Evolutionary conservation across 495 filamentous ascomycete genomes (phyloP), one percentile per base, ranked within the genome.

Genomic region (Stereocaulon alpinum): DNA sequence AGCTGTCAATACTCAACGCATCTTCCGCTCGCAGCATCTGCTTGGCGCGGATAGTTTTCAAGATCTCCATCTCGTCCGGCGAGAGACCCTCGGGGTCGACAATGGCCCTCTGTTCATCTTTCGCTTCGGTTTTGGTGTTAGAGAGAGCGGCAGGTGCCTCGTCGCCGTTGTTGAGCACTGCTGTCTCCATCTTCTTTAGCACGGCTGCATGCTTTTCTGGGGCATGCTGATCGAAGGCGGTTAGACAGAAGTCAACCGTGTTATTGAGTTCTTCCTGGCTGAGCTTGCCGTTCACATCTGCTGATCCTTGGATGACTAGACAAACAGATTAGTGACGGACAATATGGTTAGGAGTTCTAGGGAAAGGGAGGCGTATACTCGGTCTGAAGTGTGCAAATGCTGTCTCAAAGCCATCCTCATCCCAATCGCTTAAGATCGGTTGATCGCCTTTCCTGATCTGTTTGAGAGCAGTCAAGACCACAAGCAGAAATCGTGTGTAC

Each of bases 401-500:
- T 29, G 67, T 63, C 10, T 78, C 75, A 55, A 77, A 79, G 30
- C 64, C 70, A 0, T 75, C 64, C 56, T 78, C 76, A 29, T 78
- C 71, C 30, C 66, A 71, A 50, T 76, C 70, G n/a, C 44, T 67
- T 5, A 74, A 20, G 3, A 74, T 62, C 4, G 68, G 59, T 18
- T 68, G 60, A 6, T 77, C 71, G 29, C 69, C 63, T n/a, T 54
- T 10, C 7, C 66, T 61, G 48, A 82, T 78, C 66, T 80, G 79
- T 63, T 72, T 72, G 5, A 69, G 61, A 1, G 74, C 69, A 53
- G 70, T 77, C 45, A 71, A 50, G 1, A 80, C 73, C 2, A 79
- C 69, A 2, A 82, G 55, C 34, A 80, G 56, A 67, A 82, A 82
- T 12, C 77, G 72, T 2, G 75, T 77, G 53, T 80, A 82, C 20